Evolutionary conservation across 2,329 filamentous ascomycete species (phyloP), one percentile per base, ranked within the genome.

Genomic region (Cladorrhinum sp.): DNA sequence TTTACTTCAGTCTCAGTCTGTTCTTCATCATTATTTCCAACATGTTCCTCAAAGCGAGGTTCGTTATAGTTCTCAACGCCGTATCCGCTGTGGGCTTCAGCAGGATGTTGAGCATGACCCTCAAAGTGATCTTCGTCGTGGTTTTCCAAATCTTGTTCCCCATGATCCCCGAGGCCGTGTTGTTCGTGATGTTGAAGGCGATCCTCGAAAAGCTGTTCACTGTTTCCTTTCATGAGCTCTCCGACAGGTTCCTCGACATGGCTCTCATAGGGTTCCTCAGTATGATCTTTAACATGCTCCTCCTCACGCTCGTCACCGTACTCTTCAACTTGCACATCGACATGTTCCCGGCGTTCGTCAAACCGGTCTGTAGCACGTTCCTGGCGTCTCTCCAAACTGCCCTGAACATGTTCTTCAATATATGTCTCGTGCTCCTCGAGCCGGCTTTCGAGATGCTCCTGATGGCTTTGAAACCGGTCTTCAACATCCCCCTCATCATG

Each of bases 41-140:
- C 32, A 36, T 36, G 32, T 36, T 36, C 32, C 9, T 36, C 32
- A 13, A 36, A 36, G 32, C 32, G 32, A 16, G 3, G 10, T 9
- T 36, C 32, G 16, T 36, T 12, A 13, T 36, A 36, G 32, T 36
- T 36, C 32, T 36, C 12, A 36, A 36, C 10, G 32, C 16, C 9
- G 32, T 22, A 59, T 20, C 51, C 66, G 62, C 20, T 63, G 61
- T 2, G 67, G 65, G 13, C 64, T 68, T 52, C 55, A 58, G 9
- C 12, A 13, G 10, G 32, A 36, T 36, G 9, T 36, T 36, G 8
- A 12, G 32, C 8, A 36, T 36, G 7, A 16, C 16, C 53, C n/a
- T 49, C 45, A 50, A 1, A 22, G 1, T 6, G 57, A 61, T 32
- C 16, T 52, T 16, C 32, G 16, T 12, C 12, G 12, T 36, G 18